These are phyloP conservation scores for Hyaloscypha variabilis DNA, from an alignment of 495 filamentous ascomycete genomes.

Conservation along the genomic window DNA sequence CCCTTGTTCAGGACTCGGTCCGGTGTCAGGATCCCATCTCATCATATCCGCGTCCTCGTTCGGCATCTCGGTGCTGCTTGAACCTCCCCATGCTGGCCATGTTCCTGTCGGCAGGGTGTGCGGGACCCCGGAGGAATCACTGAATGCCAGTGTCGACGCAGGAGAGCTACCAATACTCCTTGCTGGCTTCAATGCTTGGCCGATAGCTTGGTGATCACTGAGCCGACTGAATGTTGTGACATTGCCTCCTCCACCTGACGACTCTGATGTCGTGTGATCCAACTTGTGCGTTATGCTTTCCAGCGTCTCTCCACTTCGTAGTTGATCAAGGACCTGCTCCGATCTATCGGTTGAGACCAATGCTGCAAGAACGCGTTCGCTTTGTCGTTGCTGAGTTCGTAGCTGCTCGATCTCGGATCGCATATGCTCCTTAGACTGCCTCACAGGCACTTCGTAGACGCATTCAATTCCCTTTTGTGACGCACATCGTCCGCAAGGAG, in stretches of 20 bases:
- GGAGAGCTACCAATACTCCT: constrained; percentile 11
- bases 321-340: constrained; percentile 49
- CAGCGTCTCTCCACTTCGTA: constrained; percentile 51
- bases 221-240: constrained; percentile 15
- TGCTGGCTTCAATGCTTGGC: constrained; percentile 11
- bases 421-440: constrained; percentile 56
- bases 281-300: constrained; percentile 52
- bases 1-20: not conserved
- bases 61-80: not conserved
- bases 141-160: constrained; percentile 3
- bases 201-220: constrained; percentile 25
- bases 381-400: constrained; percentile 46
- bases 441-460: constrained; percentile 54
- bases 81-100: constrained; percentile 16
- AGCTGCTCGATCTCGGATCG: constrained; percentile 53
- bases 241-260: not conserved
- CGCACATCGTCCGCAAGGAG: constrained; percentile 52
- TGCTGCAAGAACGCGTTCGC: constrained; percentile 48
- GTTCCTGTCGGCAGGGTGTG: not conserved
- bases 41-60: constrained; percentile 12
- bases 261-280: constrained; percentile 14
- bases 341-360: constrained; percentile 42
- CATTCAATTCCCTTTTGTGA: constrained; percentile 51
- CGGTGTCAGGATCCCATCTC: constrained; percentile 23
- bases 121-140: not conserved